Evolutionary conservation across 495 filamentous ascomycete species (phyloP).

Genomic region (Choiromyces venosus): DNA sequence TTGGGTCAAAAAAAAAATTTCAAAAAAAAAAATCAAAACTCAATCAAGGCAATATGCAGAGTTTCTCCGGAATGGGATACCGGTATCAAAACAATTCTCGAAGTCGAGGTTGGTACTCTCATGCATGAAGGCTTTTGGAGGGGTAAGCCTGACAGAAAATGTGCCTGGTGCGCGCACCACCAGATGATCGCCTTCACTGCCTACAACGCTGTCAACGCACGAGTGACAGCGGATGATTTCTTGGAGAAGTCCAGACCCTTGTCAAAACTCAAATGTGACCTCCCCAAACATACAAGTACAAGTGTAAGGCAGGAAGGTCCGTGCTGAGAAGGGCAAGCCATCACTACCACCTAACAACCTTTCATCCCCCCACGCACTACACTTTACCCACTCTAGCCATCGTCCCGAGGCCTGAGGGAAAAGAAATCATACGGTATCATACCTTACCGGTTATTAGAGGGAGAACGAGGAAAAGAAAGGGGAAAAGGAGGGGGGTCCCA

Average conservation of each 20-base stretch:
- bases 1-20: not conserved
- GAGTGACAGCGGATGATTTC: not conserved
- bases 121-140: not conserved
- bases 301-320: not conserved
- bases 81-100: not conserved
- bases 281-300: not conserved
- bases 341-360: not conserved
- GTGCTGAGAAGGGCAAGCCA: not conserved
- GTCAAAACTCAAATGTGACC: not conserved
- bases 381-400: no score
- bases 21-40: not conserved
- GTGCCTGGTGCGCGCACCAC: constrained; percentile 2
- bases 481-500: not conserved
- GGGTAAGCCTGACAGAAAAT: not conserved
- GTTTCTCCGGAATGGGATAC: not conserved
- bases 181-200: not conserved
- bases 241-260: not conserved
- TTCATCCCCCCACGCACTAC: not conserved
- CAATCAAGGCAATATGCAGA: not conserved
- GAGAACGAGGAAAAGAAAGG: not conserved
- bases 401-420: no score
- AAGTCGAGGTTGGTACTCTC: not conserved
- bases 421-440: no score
- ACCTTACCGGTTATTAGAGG: no score
- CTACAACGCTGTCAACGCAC: no score